A percentile compares a stretch with the other conserved stretches of the same genome.
Conservation (phyloP, 306 rosid species). For the Cicer bijugum region DNA sequence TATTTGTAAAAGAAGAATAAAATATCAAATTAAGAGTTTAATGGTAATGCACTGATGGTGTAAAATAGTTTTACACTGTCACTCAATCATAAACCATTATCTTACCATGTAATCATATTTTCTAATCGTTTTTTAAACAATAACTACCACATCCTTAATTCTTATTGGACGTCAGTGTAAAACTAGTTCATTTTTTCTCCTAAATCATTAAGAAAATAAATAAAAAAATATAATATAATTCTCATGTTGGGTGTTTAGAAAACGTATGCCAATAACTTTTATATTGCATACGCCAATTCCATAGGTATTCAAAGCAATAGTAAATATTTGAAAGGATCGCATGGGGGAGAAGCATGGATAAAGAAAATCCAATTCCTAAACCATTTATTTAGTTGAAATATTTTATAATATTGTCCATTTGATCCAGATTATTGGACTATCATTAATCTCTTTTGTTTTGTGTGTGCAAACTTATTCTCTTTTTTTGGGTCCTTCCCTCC, state of each 20-base stretch:
- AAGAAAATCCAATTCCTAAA: constrained; percentile 15
- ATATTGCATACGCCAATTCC: background rate
- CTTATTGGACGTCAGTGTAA: no score
- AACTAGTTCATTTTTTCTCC: no score
- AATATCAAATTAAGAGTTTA: no score
- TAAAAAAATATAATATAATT: background rate
- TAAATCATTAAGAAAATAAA: no score
- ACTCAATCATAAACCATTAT: no score
- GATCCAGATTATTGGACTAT: constrained; percentile 4
- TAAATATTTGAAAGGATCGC: background rate
- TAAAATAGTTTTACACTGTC: no score
- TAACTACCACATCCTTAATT: no score
- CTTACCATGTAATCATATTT: no score
- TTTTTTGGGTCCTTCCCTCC: constrained; percentile 40
- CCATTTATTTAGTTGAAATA: constrained; percentile 5
- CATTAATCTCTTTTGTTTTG: constrained; percentile 19
- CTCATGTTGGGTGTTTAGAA: background rate
- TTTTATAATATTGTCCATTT: constrained; percentile 14
- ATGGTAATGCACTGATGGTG: no score
- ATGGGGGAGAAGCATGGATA: constrained; percentile 3
- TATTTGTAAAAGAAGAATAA: no score
- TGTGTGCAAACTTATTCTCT: constrained; percentile 33
- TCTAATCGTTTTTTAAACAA: no score
- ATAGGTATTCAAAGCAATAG: background rate
- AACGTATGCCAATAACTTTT: background rate